These are phyloP conservation scores for Pochonia chlamydosporia DNA, from an alignment of 2,329 filamentous ascomycete genomes.

Conservation along the genomic window DNA sequence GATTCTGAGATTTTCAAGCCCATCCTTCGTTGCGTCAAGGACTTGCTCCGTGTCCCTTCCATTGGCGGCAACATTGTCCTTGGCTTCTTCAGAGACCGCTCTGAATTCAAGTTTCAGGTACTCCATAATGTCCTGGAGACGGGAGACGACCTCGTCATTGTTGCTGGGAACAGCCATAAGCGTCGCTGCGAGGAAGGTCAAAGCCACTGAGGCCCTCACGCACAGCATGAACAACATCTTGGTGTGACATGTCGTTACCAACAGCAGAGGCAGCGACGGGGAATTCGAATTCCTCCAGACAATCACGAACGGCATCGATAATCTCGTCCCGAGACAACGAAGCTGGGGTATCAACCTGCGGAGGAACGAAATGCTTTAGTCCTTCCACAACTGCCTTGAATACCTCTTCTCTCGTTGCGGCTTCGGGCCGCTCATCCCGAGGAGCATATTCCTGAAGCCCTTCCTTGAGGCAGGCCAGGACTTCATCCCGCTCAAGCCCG, in stretches of 20 bases:
- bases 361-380: slow-evolving; percentile 72
- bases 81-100: slow-evolving; percentile 56
- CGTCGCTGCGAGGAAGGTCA: slow-evolving; percentile 37
- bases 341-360: slow-evolving; percentile 63
- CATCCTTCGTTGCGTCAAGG: slow-evolving; percentile 80
- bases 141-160: slow-evolving; percentile 45
- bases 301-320: slow-evolving; percentile 76
- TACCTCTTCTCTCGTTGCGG: slow-evolving; percentile 76
- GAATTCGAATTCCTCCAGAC: slow-evolving; percentile 78
- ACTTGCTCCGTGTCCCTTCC: slow-evolving; percentile 83
- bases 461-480: slow-evolving; percentile 79
- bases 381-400: slow-evolving; percentile 81
- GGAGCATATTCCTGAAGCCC: slow-evolving; percentile 72
- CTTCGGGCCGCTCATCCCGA: slow-evolving; percentile 44
- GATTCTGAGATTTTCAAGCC: slow-evolving; percentile 70
- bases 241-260: slow-evolving; percentile 47
- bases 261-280: slow-evolving; percentile 54
- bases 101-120: slow-evolving; percentile 54
- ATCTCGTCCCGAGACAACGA: slow-evolving; percentile 76
- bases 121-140: slow-evolving; percentile 61
- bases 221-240: slow-evolving; percentile 60
- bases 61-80: slow-evolving; percentile 73
- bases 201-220: slow-evolving; percentile 51
- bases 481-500: slow-evolving; percentile 83
- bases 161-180: slow-evolving; percentile 35